These are phyloP conservation scores for Yarrowia sp. DNA, from an alignment of 805 yeast genomes.

Conservation along the genomic window DNA sequence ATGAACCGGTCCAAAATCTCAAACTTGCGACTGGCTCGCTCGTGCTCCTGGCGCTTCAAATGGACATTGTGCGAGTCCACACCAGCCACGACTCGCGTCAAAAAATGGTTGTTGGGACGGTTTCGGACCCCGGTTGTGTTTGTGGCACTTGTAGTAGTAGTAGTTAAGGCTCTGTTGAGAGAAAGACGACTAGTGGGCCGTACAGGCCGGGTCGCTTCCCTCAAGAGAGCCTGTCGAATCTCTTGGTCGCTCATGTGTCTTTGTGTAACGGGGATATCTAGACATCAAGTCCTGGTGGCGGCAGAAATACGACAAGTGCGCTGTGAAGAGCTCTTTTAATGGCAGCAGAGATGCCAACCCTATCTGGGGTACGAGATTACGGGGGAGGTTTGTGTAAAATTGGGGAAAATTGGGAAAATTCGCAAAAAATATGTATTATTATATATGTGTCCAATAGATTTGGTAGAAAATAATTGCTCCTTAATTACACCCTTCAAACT, in stretches of 20 bases:
- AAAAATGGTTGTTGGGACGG: background rate
- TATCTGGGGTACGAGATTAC: background rate
- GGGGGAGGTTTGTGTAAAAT: background rate
- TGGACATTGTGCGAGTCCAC: background rate
- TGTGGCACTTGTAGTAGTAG: too few relatives aligned
- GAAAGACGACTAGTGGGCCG: background rate
- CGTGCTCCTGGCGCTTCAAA: background rate
- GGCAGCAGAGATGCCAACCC: background rate
- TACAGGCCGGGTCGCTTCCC: background rate
- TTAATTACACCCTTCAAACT: too few relatives aligned
- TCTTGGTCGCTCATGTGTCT: slow-evolving; percentile 12
- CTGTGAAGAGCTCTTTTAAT: background rate
- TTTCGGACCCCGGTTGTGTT: background rate
- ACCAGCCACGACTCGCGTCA: background rate
- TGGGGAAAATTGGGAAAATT: background rate
- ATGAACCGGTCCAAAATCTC: slow-evolving; percentile 4
- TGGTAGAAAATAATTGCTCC: too few relatives aligned
- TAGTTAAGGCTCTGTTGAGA: background rate
- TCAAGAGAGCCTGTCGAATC: slow-evolving; percentile 12
- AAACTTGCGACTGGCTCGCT: background rate
- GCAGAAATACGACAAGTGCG: too few relatives aligned
- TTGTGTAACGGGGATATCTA: background rate
- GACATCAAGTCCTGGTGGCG: background rate
- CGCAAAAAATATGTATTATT: too few relatives aligned
- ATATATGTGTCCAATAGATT: too few relatives aligned